phyloP scores from a whole-genome alignment of 139 green algal species.

The Chlorella sp. region DNA sequence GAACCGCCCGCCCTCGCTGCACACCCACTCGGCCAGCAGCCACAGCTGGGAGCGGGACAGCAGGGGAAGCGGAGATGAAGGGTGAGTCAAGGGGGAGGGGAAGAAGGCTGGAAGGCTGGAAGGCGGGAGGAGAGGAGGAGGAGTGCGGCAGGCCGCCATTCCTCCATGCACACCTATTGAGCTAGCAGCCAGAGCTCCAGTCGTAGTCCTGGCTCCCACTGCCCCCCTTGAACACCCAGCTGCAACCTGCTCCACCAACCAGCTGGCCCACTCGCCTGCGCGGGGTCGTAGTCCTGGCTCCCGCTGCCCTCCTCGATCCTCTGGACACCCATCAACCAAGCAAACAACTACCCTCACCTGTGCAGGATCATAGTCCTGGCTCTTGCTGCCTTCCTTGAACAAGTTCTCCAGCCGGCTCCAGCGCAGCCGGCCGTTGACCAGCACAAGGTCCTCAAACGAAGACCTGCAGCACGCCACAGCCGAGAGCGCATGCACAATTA shows the following conservation, averaged over 20 bases:
- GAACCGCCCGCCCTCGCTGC: slow-evolving; percentile 54
- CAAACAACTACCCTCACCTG: background rate
- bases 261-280: background rate
- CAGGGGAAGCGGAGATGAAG: background rate
- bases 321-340: background rate
- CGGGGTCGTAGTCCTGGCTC: slow-evolving; percentile 64
- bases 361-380: slow-evolving; percentile 74
- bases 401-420: slow-evolving; percentile 92
- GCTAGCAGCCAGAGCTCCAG: too few species aligned
- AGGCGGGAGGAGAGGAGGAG: background rate
- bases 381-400: slow-evolving; percentile 81
- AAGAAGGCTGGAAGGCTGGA: background rate
- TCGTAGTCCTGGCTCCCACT: background rate
- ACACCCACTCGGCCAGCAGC: slow-evolving; percentile 84
- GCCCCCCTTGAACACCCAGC: background rate
- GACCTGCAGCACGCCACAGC: background rate
- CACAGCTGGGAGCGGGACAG: slow-evolving; percentile 44
- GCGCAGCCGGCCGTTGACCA: slow-evolving; percentile 60
- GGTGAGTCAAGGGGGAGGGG: too few species aligned
- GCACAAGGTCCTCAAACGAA: slow-evolving; percentile 76
- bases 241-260: background rate
- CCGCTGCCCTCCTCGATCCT: slow-evolving; percentile 30
- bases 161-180: too few species aligned
- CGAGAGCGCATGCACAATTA: background rate
- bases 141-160: too few species aligned